Evolutionary conservation across 441 rosid species (phyloP).

Genomic region (Populus trichocarpa): DNA sequence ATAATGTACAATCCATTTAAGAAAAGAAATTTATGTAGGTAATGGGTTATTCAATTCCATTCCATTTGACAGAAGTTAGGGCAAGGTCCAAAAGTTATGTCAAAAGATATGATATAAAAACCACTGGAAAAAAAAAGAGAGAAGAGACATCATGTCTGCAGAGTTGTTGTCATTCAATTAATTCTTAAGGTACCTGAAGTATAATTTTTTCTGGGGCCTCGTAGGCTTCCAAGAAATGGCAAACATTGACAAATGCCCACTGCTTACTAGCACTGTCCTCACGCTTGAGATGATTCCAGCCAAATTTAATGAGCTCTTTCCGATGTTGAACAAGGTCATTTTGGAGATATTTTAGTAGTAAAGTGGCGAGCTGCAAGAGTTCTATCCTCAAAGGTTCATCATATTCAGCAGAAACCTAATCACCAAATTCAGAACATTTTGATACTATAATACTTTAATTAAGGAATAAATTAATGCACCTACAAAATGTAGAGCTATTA

Average conservation of each 20-base stretch:
- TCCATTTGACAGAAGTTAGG: background rate
- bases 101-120: background rate
- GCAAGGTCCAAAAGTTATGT: background rate
- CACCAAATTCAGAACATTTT: background rate
- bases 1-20: background rate
- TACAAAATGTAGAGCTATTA: background rate
- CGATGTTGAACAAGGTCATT: conserved; percentile 94
- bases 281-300: conserved; percentile 99
- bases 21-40: background rate
- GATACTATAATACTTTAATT: too few species aligned
- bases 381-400: conserved; percentile 99
- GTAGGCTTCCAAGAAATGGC: conserved; percentile 99
- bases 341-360: conserved; percentile 97
- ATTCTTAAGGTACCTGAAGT: conserved; percentile 66
- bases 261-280: conserved; percentile 99
- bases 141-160: background rate
- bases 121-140: background rate
- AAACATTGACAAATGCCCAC: conserved; percentile 99
- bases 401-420: conserved; percentile 95
- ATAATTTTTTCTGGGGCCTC: conserved; percentile 99
- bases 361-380: conserved; percentile 96
- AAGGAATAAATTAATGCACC: background rate
- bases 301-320: conserved; percentile 98
- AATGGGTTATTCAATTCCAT: background rate
- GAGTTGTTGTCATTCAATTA: background rate